A percentile compares a stretch with the other conserved stretches of the same genome.
Conservation (phyloP, 192 early-diverging fungal species). For the Bifiguratus adelaidae region DNA sequence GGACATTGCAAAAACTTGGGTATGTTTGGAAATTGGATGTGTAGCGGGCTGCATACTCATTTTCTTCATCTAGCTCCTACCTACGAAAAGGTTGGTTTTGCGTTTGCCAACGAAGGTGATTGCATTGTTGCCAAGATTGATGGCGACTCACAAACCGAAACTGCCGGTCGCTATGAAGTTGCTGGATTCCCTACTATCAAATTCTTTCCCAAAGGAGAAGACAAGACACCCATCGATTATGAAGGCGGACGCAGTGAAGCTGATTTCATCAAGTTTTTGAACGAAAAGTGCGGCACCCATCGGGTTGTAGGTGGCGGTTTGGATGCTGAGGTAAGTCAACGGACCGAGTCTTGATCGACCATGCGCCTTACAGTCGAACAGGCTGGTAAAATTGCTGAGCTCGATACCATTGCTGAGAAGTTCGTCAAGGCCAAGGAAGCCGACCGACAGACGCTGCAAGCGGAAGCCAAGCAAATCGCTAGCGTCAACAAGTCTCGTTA, state of each 20-base stretch:
- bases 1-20: conserved; percentile 66
- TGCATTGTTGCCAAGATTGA: conserved; percentile 86
- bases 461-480: conserved; percentile 26
- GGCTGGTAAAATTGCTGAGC: conserved; percentile 47
- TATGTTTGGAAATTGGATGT: conserved; percentile 4
- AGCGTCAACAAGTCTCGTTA: conserved; percentile 33
- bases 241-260: conserved; percentile 57
- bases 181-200: conserved; percentile 84
- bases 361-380: conserved; percentile 14
- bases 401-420: conserved; percentile 47
- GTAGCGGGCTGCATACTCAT: neutral
- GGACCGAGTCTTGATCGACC: conserved; percentile 1
- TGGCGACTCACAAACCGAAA: conserved; percentile 51
- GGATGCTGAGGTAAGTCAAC: conserved; percentile 32
- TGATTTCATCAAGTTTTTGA: conserved; percentile 74
- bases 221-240: conserved; percentile 55
- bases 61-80: conserved; percentile 50
- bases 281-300: conserved; percentile 71
- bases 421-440: conserved; percentile 35
- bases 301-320: conserved; percentile 67
- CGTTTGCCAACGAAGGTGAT: conserved; percentile 36
- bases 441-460: neutral
- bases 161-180: conserved; percentile 47
- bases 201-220: conserved; percentile 64
- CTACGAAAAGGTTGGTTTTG: conserved; percentile 80